Conservation (phyloP, 208 protist genomes). For the Trypanosoma avium region DNA sequence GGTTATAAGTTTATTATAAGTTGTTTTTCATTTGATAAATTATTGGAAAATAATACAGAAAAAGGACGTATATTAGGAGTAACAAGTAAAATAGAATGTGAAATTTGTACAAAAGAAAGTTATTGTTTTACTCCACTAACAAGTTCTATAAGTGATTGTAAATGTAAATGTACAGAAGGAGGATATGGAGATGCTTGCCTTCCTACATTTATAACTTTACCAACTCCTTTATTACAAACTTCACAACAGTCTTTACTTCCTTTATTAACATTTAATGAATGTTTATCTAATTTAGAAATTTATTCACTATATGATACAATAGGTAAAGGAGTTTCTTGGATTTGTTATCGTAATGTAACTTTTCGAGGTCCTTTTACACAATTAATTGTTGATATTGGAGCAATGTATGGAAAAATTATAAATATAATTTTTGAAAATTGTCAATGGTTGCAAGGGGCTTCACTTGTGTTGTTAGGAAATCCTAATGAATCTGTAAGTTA, state of each 20-base stretch:
- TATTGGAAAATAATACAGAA: too few relatives aligned
- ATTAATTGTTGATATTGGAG: not conserved
- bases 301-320: not conserved
- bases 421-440: not conserved
- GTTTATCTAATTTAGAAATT: not conserved
- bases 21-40: constrained; percentile 1
- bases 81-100: not conserved
- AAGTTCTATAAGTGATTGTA: not conserved
- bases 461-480: not conserved
- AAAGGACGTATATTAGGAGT: not conserved
- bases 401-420: not conserved
- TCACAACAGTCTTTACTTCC: not conserved
- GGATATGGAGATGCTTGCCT: not conserved
- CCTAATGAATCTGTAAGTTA: not conserved
- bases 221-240: not conserved
- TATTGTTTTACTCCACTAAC: not conserved
- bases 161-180: not conserved
- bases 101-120: not conserved
- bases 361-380: not conserved
- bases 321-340: not conserved
- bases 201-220: not conserved
- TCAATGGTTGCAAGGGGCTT: not conserved
- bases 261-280: not conserved
- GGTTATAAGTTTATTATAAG: constrained; percentile 10
- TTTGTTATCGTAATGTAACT: not conserved